These are phyloP conservation scores for rapeseed (Brassica napus) DNA, from an alignment of 345 rosid species.

Conservation along the genomic window Da-Ae NC_063448.1:25935501-25936000, in stretches of 20 bases:
- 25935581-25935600: neutral
- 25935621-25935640: conserved; percentile 18
- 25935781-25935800: neutral
- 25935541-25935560: neutral
- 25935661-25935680: neutral
- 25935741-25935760: neutral
- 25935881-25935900: neutral
- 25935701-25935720: neutral
- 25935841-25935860: neutral
- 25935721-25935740: neutral
- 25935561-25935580: neutral
- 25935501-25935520: conserved; percentile 1
- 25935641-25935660: conserved; percentile 18
- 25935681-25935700: neutral
- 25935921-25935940: neutral
- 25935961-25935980: neutral
- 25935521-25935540: conserved; percentile 6
- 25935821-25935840: neutral
- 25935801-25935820: neutral
- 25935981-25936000: neutral
- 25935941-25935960: neutral
- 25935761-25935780: neutral
- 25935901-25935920: neutral
- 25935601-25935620: conserved; percentile 4
- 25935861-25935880: neutral